A percentile compares a stretch with the other conserved stretches of the same genome.
Conservation (phyloP, 2,329 filamentous ascomycete genomes). For the Cryphonectria nitschkei region DNA sequence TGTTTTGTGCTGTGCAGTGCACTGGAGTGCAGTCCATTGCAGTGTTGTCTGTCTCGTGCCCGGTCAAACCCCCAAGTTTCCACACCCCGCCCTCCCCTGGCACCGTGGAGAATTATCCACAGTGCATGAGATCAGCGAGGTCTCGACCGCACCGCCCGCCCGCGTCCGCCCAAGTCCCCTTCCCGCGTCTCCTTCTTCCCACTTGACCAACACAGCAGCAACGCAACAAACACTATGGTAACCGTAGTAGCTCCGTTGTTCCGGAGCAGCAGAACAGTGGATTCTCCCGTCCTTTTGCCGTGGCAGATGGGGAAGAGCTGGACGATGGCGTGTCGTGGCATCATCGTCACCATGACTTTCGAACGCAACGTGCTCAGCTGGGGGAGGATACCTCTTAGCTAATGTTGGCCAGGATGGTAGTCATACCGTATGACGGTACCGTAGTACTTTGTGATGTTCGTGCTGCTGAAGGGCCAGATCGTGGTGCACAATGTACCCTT, state of each 20-base stretch:
- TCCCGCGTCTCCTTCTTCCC: not conserved
- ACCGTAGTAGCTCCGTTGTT: constrained; percentile 7
- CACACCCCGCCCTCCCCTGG: constrained; percentile 2
- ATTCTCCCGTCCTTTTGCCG: not conserved
- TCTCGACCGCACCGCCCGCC: constrained; percentile 9
- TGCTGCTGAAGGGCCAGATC: not conserved
- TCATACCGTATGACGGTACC: not conserved
- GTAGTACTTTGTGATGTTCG: not conserved
- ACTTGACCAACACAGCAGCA: too few species aligned
- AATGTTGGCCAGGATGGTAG: constrained; percentile 8
- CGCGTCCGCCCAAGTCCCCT: not conserved
- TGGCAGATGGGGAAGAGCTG: not conserved
- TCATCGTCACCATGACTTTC: constrained; percentile 9
- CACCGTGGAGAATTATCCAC: constrained; percentile 15
- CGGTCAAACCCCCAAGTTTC: constrained; percentile 4
- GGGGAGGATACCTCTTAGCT: constrained; percentile 21
- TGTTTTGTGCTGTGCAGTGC: not conserved
- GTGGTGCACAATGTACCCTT: not conserved
- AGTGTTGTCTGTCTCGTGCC: not conserved
- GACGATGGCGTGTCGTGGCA: constrained; percentile 14
- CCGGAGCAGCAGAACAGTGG: not conserved
- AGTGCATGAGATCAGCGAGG: constrained; percentile 12
- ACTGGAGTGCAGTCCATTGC: not conserved
- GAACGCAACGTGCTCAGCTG: constrained; percentile 7
- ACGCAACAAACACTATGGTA: not conserved